Base-by-base conservation (phyloP, 768 basidiomycete genomes). In the Leccinellum luteum region DNA sequence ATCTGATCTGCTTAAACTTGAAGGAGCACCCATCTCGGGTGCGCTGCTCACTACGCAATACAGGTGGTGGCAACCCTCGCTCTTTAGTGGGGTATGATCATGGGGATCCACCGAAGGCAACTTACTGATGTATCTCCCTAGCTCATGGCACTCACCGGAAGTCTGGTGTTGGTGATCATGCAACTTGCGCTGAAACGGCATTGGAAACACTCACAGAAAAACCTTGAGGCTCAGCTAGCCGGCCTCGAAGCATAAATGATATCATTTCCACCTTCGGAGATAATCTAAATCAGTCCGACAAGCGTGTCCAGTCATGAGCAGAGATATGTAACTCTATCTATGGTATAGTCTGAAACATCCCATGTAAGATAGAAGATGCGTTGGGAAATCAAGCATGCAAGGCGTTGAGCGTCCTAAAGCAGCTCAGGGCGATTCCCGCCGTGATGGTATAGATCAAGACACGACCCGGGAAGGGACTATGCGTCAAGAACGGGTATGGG, bases 401-500 rank as follows among this genome's bases (percentile, higher is more conserved):
- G 17, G 68, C 65, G 64, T 93, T 92, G 52, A 92, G 70, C 2
- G 70, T 56, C 67, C 78, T 76, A 66, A 92, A 87, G 6, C 81
- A 81, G 12, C 75, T 41, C 35, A 83, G 74, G 2, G 85, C 86
- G 23, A 89, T 70, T 1, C 73, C 52, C 1, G 80, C 77, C 1
- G 82, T 78, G 6, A 72, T 77, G 32, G 67, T 65, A 71, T 93
- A 94, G 35, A 92, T 89, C 7, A 68, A 71, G 13, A 85, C 60
- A 14, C 90, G 80, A 30, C 77, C 71, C 8, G 65, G 60, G 19
- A 85, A 73, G 0, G 82, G 73, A 65, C 79, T 85, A 17, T 85
- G 62, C 0, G 85, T 89, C 57, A 94, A 75, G 75, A 94, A 93
- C 0, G 92, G 92, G 72, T 94, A 93, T 27, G 91, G 89, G 74